A percentile compares a stretch with the other conserved stretches of the same genome.
Conservation (phyloP, 345 rosid species). For the Turritis glabra region DNA sequence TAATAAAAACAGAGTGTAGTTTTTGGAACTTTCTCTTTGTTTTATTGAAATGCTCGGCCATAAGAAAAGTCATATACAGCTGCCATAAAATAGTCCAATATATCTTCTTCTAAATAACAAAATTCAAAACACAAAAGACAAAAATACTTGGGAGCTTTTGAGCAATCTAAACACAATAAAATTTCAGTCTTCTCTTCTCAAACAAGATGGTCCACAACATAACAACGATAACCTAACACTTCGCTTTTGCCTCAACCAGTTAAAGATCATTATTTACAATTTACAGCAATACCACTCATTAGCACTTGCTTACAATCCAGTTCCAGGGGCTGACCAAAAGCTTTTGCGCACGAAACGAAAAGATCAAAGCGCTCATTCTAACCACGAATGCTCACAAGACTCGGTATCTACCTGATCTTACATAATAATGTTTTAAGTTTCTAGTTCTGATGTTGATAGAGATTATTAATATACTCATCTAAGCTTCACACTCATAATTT, state of each 20-base stretch:
- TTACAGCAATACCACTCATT: too few relatives aligned
- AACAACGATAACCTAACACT: background rate
- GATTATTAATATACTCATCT: background rate
- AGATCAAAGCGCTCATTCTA: background rate
- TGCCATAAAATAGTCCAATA: background rate
- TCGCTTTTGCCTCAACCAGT: background rate
- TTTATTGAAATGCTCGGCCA: background rate
- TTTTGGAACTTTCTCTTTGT: slow-evolving; percentile 5
- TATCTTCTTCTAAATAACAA: background rate
- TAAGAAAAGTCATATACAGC: slow-evolving; percentile 1
- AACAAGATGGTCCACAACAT: slow-evolving; percentile 4
- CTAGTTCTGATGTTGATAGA: slow-evolving; percentile 1
- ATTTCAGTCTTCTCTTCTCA: slow-evolving; percentile 11
- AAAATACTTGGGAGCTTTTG: background rate
- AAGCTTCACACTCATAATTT: slow-evolving; percentile 25
- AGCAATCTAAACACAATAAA: background rate
- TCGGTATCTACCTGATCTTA: slow-evolving; percentile 13
- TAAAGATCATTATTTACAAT: background rate
- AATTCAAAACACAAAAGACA: background rate
- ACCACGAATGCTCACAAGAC: background rate
- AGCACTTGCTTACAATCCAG: slow-evolving; percentile 8
- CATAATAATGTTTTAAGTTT: slow-evolving; percentile 6
- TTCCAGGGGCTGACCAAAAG: background rate
- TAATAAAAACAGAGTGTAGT: background rate
- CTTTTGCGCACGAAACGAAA: background rate